Evolutionary conservation across 2,329 filamentous ascomycete species (phyloP).

Genomic region (Daldinia eschscholtzii): DNA sequence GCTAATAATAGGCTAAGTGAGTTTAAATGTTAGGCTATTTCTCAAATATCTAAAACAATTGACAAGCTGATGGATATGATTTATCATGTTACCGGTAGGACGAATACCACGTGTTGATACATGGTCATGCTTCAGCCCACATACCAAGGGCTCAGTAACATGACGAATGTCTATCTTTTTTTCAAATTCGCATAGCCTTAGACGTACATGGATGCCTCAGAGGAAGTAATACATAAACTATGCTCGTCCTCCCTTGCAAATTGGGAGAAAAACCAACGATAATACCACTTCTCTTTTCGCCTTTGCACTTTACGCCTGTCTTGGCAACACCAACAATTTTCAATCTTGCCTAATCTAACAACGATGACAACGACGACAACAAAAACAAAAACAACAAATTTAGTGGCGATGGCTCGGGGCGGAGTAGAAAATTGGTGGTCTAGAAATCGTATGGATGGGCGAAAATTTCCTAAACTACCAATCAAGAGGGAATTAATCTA

Average conservation of each 20-base stretch:
- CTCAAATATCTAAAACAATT: neutral
- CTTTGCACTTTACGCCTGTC: neutral
- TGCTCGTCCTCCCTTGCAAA: neutral
- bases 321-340: neutral
- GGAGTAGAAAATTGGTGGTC: constrained; percentile 27
- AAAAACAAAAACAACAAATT: neutral
- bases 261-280: neutral
- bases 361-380: constrained; percentile 14
- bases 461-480: constrained; percentile 28
- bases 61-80: constrained; percentile 18
- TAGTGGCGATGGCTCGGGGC: neutral
- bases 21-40: neutral
- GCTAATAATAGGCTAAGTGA: constrained; percentile 22
- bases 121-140: constrained; percentile 22
- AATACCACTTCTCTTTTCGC: neutral
- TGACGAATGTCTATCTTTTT: constrained; percentile 11
- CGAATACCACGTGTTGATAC: constrained; percentile 26
- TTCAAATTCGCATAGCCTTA: constrained; percentile 29
- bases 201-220: neutral
- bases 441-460: constrained; percentile 16
- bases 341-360: neutral
- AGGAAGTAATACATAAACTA: constrained; percentile 21
- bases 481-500: constrained; percentile 40
- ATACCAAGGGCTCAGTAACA: constrained; percentile 17
- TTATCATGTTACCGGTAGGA: constrained; percentile 15